phyloP scores from a whole-genome alignment of 176 grass and related monocot species.

The sorghum (Sorghum bicolor) region Sorghum_bicolor_NCBIv3 NC_012875.2:58113001-58113500 shows the following conservation, averaged over 20 bases:
- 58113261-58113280: constrained; percentile 53
- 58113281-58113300: constrained; percentile 50
- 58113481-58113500: constrained; percentile 42
- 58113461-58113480: constrained; percentile 39
- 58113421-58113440: constrained; percentile 15
- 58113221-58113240: constrained; percentile 57
- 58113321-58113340: background rate
- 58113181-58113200: constrained; percentile 54
- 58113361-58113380: constrained; percentile 46
- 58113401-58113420: constrained; percentile 30
- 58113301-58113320: constrained; percentile 38
- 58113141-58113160: background rate
- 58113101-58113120: background rate
- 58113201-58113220: constrained; percentile 39
- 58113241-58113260: constrained; percentile 50
- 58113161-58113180: background rate
- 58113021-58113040: background rate
- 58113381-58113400: constrained; percentile 22
- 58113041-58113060: background rate
- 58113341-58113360: background rate
- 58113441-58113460: background rate
- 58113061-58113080: background rate
- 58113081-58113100: background rate
- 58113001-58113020: background rate
- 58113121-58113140: background rate